Conservation (phyloP, 192 early-diverging fungal genomes). For the Linnemannia zychae region DNA sequence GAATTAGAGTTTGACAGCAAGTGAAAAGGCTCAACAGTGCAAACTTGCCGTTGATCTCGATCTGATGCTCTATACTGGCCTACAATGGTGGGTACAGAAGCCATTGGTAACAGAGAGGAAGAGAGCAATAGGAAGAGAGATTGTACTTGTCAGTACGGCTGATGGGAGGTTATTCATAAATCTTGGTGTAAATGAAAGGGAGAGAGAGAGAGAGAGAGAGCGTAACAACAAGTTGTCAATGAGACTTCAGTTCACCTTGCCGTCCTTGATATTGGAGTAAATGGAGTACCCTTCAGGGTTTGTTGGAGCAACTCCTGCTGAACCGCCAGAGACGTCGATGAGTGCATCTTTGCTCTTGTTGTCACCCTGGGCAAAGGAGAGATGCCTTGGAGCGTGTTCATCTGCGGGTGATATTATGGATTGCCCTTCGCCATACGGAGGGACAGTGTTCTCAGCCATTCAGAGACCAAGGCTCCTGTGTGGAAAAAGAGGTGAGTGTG, state of each 20-base stretch:
- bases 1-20: background rate
- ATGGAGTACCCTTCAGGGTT: conserved; percentile 50
- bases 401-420: background rate
- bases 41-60: conserved; percentile 51
- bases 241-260: conserved; percentile 43
- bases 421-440: background rate
- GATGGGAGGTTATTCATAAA: background rate
- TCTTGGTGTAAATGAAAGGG: no score
- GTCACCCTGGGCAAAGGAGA: conserved; percentile 11
- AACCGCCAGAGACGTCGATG: background rate
- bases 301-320: background rate
- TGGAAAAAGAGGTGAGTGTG: background rate
- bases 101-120: background rate
- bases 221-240: background rate
- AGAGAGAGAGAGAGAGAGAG: no score
- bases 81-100: background rate
- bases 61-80: conserved; percentile 57
- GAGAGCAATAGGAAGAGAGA: background rate
- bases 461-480: background rate
- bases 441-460: conserved; percentile 27
- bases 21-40: background rate
- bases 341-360: background rate
- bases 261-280: conserved; percentile 53
- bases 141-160: background rate
- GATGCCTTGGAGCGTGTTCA: background rate